phyloP scores from a whole-genome alignment of 345 rosid genomes.

The Ricinus communis region DNA sequence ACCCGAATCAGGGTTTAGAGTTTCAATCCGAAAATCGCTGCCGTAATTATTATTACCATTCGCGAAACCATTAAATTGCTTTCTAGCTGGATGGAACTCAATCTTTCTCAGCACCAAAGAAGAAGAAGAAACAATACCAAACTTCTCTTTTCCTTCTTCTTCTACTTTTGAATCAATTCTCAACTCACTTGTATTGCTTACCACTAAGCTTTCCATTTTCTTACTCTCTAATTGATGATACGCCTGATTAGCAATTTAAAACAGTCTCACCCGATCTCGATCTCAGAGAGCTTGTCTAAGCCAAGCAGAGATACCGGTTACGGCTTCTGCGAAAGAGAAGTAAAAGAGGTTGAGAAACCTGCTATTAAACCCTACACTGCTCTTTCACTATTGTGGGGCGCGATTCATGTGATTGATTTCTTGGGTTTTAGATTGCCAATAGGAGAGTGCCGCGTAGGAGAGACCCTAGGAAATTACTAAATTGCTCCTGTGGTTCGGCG shows the following conservation, averaged over 20 bases:
- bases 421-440: not conserved
- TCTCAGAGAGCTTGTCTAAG: not conserved
- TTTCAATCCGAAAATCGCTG: conserved; percentile 71
- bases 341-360: not conserved
- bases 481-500: too few relatives aligned
- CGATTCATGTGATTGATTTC: conserved; percentile 4
- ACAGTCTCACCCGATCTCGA: not conserved
- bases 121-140: conserved; percentile 12
- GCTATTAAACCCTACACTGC: conserved; percentile 62
- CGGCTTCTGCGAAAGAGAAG: conserved; percentile 48
- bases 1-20: conserved; percentile 52
- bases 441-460: not conserved
- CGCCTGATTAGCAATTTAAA: not conserved
- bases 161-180: not conserved
- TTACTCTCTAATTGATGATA: too few relatives aligned
- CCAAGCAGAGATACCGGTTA: conserved; percentile 31
- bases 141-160: too few relatives aligned
- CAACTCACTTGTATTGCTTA: not conserved
- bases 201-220: not conserved
- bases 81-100: conserved; percentile 67
- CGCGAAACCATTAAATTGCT: conserved; percentile 44
- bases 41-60: not conserved
- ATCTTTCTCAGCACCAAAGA: conserved; percentile 41
- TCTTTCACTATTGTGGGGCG: conserved; percentile 6
- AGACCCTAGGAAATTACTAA: not conserved